Percentiles rank a stretch among this genome's conserved stretches.
These are phyloP conservation scores for Vickermania ingenoplastis DNA, from an alignment of 208 protist genomes.

Conservation along the genomic window DNA sequence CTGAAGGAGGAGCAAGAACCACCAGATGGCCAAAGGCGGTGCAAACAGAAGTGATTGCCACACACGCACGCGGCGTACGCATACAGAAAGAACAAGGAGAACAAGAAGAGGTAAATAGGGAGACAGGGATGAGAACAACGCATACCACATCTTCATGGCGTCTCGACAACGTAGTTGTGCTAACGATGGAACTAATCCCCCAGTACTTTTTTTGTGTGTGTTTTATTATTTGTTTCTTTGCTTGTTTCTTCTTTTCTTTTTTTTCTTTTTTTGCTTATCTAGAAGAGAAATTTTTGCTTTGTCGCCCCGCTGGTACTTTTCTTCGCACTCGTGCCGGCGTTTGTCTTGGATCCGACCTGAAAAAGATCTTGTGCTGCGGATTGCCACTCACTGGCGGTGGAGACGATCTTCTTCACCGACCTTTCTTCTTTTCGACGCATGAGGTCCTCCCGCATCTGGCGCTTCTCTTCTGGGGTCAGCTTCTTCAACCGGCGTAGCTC, in stretches of 20 bases:
- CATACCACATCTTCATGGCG: no score
- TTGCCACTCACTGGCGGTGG: constrained; percentile 70
- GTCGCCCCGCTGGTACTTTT: background rate
- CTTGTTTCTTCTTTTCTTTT: background rate
- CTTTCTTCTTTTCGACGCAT: constrained; percentile 37
- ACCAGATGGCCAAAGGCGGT: no score
- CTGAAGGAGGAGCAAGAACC: no score
- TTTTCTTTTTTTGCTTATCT: background rate
- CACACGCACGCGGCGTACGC: no score
- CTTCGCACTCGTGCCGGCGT: background rate
- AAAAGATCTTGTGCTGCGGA: constrained; percentile 46
- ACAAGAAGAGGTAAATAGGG: no score
- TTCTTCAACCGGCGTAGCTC: constrained; percentile 30
- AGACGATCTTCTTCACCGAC: constrained; percentile 26
- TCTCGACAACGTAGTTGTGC: no score
- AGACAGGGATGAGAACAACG: no score
- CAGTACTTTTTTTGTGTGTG: background rate
- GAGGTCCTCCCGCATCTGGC: constrained; percentile 26
- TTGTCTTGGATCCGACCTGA: constrained; percentile 8
- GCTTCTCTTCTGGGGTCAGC: constrained; percentile 38
- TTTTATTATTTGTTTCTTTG: background rate
- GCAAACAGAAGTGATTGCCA: no score
- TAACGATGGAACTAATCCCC: no score
- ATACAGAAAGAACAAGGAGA: no score
- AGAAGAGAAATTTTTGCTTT: background rate